Evolutionary conservation across 352 stramenopile species (phyloP).

Genomic region (Pythium brassicae): DNA sequence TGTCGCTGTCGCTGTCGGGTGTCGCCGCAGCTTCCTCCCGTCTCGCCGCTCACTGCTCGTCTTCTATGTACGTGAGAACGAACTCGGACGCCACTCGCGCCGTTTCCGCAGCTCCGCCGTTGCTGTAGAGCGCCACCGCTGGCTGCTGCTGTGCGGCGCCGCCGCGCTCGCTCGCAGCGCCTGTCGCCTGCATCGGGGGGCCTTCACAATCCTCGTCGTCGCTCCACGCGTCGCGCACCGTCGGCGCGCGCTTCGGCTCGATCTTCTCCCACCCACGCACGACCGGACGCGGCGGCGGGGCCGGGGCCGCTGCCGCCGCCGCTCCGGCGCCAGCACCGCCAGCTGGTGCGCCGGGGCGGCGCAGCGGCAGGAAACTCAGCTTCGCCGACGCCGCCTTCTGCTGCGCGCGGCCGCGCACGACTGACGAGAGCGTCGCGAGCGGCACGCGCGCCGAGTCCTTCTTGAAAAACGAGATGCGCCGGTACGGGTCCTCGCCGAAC

Average conservation of each 20-base stretch:
- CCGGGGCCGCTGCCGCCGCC: constrained; percentile 9
- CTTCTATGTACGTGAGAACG: constrained; percentile 20
- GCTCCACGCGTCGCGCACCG: constrained; percentile 72
- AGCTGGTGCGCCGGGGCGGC: constrained; percentile 12
- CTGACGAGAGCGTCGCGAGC: constrained; percentile 49
- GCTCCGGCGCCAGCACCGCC: constrained; percentile 11
- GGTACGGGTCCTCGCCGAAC: constrained; percentile 64
- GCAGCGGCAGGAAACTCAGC: constrained; percentile 57
- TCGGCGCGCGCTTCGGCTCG: constrained; percentile 29
- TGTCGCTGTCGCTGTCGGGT: too few species aligned
- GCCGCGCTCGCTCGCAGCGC: not conserved
- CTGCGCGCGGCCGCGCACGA: constrained; percentile 29
- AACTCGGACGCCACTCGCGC: constrained; percentile 8
- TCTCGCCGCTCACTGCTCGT: constrained; percentile 9
- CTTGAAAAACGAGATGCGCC: constrained; percentile 80
- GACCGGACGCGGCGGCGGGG: constrained; percentile 19
- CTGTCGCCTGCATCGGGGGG: constrained; percentile 1
- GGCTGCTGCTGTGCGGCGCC: constrained; percentile 11
- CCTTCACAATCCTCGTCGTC: constrained; percentile 46
- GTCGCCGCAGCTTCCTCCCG: too few species aligned
- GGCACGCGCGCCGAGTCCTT: constrained; percentile 45
- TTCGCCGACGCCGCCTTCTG: constrained; percentile 27
- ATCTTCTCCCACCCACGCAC: constrained; percentile 73
- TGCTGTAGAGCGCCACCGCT: constrained; percentile 5
- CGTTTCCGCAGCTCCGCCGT: constrained; percentile 2